Evolutionary conservation across 78 protist genomes (phyloP), one percentile per base, ranked within the genome.

Genomic region (Tieghemostelium lacteum): DNA sequence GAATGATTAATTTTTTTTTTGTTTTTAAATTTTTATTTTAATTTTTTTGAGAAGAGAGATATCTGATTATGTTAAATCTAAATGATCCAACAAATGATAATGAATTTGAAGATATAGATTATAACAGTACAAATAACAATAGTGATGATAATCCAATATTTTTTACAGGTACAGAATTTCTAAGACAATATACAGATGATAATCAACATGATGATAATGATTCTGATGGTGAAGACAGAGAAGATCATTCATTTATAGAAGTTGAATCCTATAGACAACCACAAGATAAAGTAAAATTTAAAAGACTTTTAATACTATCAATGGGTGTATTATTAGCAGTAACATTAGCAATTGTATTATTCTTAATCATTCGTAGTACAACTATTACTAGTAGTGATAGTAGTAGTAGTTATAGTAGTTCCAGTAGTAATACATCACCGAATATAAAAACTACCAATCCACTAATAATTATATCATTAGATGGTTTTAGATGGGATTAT

Each of bases 401-500:
- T n/a, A n/a, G n/a, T n/a, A n/a, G n/a, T n/a, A 29, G 10, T 5
- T 36, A 54, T 39, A 10, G 52, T 45, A 10, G 14, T 31, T 3
- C 31, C 4, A 3, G 36, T 37, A n/a, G 20, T 52, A 39, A 37
- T 10, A 42, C 24, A 39, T 12, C 55, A 4, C 50, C 40, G 55
- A 66, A 22, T n/a, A 3, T 20, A 19, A 36, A 66, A 39, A 42
- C 3, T 16, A 39, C 31, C 28, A 49, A 72, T 31, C 78, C 75
- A 12, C 42, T 52, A 26, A 54, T 76, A 50, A 63, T 76, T 14
- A 45, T 76, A 1, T 76, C 87, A 22, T 10, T 76, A 0, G 87
- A 76, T 64, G 69, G 70, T 10, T 76, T 62, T 29, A 39, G 87
- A 64, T 64, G n/a, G 2, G 73, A 76, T 28, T 76, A 37, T 36